Conservation (phyloP, 441 rosid genomes). For the Eugenia klotzschiana region DNA sequence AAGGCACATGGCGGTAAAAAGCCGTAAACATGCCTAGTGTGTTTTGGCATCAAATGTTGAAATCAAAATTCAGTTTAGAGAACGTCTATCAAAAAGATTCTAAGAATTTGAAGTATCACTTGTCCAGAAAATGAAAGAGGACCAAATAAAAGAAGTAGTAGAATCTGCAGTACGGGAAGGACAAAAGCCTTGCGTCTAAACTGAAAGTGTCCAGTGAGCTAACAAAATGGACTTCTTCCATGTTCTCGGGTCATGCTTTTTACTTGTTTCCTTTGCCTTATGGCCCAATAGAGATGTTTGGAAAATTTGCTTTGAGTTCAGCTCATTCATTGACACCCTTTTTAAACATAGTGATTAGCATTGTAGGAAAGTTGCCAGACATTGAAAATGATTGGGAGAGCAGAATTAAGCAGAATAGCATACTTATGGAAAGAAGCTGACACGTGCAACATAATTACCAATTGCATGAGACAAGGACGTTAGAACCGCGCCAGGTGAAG, state of each 20-base stretch:
- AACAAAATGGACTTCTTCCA: background rate
- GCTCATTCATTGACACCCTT: background rate
- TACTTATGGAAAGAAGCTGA: background rate
- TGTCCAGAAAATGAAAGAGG: background rate
- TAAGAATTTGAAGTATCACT: background rate
- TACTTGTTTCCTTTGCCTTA: background rate
- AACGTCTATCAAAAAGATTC: background rate
- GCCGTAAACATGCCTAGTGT: background rate
- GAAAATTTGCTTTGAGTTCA: background rate
- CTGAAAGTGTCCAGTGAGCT: background rate
- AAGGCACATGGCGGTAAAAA: background rate
- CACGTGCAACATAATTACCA: conserved; percentile 30
- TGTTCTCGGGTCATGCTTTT: background rate
- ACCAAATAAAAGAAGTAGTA: background rate
- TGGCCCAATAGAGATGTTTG: background rate
- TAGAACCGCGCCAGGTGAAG: conserved; percentile 59
- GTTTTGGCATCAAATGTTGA: background rate
- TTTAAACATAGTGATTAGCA: background rate
- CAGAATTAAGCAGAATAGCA: background rate
- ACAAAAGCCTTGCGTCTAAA: background rate
- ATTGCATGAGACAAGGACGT: conserved; percentile 68
- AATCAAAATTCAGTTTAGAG: background rate
- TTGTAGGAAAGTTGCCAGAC: background rate
- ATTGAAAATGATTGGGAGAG: background rate
- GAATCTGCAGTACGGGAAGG: background rate